Evolutionary conservation across 768 basidiomycete species (phyloP), one percentile per base, ranked within the genome.

Genomic region (Russula lepida): DNA sequence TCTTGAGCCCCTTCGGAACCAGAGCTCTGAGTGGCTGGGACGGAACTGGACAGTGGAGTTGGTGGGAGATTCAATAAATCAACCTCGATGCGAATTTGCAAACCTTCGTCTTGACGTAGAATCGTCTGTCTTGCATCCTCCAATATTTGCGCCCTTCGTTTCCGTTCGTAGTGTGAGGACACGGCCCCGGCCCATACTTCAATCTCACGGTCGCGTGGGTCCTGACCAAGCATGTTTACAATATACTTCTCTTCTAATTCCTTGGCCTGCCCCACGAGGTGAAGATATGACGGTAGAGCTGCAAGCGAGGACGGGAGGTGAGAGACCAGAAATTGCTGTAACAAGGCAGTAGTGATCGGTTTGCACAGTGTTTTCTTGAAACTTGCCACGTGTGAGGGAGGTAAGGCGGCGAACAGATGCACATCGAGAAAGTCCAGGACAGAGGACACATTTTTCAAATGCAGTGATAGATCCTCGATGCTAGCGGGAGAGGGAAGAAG

Each of bases 121-220:
- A 92, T 77, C 47, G 84, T 75, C 17, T 67, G 67, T 58, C 92
- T 77, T 15, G 82, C 79, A n/a, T 72, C 72, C 44, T 88, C 84
- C 6, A 92, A 76, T 48, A 93, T 81, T 54, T 77, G 75, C 35
- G 81, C 73, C 15, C 92, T 79, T 67, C 92, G 73, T 66, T 86
- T 83, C 62, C 83, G 82, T 70, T 93, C 92, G 70, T 93, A 95
- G 71, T 92, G 89, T 3, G 77, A 73, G 19, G 82, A 79, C 12
- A 90, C 78, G 4, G 82, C 80, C 52, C 85, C 79, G 4, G 79
- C 81, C 89, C 93, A 95, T 6, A 72, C 67, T 67, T 81, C 79
- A 58, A 95, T 80, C 7, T 83, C 74, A 27, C 74, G 75, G 48
- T 85, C 83, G 6, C 73, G 72, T 13, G 65, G 58, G 23, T 77